Conservation (phyloP, 768 basidiomycete species). For the Trichaptum fuscoviolaceum region DNA sequence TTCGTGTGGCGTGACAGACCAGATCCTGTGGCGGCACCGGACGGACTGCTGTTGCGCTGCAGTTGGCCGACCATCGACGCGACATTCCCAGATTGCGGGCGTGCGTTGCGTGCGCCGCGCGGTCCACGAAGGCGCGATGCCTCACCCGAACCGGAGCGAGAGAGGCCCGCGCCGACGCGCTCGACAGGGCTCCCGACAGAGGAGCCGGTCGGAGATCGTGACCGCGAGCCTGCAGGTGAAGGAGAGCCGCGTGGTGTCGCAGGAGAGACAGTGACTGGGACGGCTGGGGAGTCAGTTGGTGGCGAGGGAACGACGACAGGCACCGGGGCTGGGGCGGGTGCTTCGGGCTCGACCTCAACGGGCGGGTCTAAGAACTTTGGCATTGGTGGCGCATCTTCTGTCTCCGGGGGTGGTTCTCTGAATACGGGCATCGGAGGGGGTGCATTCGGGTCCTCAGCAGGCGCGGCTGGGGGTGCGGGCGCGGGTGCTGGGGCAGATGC, state of each 20-base stretch:
- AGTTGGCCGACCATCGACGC: not conserved
- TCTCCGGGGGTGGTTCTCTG: conserved; percentile 60
- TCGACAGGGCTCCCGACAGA: not conserved
- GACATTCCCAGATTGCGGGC: conserved; percentile 37
- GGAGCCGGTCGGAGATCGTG: conserved; percentile 22
- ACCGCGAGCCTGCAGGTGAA: conserved; percentile 20
- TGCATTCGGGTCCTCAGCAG: conserved; percentile 15
- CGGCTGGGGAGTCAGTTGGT: conserved; percentile 20
- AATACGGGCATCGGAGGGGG: conserved; percentile 34
- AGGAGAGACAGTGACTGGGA: conserved; percentile 37
- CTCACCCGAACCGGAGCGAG: conserved; percentile 43
- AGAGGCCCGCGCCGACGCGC: conserved; percentile 27
- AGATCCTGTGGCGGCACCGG: not conserved
- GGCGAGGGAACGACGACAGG: conserved; percentile 6
- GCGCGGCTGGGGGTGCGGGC: conserved; percentile 3
- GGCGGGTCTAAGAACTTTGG: conserved; percentile 18
- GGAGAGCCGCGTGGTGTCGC: conserved; percentile 17
- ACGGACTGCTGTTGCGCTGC: not conserved
- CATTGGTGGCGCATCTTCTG: conserved; percentile 11
- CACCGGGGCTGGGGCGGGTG: conserved; percentile 11
- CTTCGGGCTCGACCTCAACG: conserved; percentile 14
- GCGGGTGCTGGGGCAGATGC: conserved; percentile 1
- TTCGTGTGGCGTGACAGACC: not conserved
- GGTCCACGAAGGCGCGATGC: conserved; percentile 41
- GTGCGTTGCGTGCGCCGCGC: conserved; percentile 42